Evolutionary conservation across 768 basidiomycete genomes (phyloP), one percentile per base, ranked within the genome.

Genomic region (Terana coerulea): DNA sequence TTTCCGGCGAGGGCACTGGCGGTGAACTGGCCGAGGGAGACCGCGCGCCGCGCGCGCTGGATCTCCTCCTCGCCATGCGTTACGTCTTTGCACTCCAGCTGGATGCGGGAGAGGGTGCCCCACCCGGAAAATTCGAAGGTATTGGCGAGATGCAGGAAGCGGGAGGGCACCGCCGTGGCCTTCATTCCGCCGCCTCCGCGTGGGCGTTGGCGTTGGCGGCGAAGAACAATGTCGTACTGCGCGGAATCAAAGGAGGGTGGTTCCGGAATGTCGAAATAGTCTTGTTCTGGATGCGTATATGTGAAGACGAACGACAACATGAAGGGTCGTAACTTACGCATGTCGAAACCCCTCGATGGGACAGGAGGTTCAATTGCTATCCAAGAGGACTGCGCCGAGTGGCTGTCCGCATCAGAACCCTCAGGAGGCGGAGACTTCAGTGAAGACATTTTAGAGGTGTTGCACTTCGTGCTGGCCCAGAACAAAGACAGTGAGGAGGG

Each of bases 101-200:
- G 70, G 1, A 86, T 57, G 51, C 72, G 69, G 5, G 67, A 65
- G 15, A 80, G 61, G 5, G 78, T 74, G 1, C 84, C 85, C 84
- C 85, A 86, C 3, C 85, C 86, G 0, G 86, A 79, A 57, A 88
- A 89, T 58, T 86, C 84, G 54, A 86, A 85, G 33, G 80, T 75
- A 59, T 80, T 78, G 12, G 76, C 66, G 31, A 88, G 74, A 55
- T 84, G 76, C 22, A 81, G 63, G 60, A 84, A 85, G 31, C 82
- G 77, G 5, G 85, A 84, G 4, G 81, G 82, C 4, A 74, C 59
- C 3, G 58, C 61, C 3, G 65, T 67, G 37, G 64, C 59, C 52
- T 73, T 76, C 31, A 70, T 58, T 1, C 73, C 69, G 36, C 76
- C 75, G 26, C 73, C 74, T 34, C 72, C n/a, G n/a, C 60, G 63